Percentiles rank a stretch among this genome's conserved stretches.
These are phyloP conservation scores for Plasmodium yoelii DNA, from an alignment of 169 alveolate species.

Conservation along the genomic window DNA sequence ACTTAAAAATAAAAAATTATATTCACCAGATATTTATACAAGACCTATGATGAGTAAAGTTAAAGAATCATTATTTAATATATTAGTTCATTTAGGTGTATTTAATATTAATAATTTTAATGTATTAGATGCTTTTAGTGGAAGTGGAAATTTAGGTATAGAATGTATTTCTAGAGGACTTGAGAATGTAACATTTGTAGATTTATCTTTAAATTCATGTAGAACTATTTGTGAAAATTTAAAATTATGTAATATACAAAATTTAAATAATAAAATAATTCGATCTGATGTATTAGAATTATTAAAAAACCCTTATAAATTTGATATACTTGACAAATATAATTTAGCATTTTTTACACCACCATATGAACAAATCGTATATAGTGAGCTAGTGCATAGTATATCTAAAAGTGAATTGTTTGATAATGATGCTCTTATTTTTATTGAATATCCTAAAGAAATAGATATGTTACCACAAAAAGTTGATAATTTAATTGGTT, in stretches of 20 bases:
- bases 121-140: conserved; percentile 86
- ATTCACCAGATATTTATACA: conserved; percentile 79
- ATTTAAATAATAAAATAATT: conserved; percentile 77
- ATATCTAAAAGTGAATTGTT: conserved; percentile 82
- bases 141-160: conserved; percentile 88
- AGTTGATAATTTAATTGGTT: conserved; percentile 77
- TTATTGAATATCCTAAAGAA: conserved; percentile 87
- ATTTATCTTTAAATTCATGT: conserved; percentile 81
- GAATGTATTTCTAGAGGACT: conserved; percentile 88
- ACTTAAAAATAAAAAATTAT: conserved; percentile 79
- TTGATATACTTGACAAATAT: conserved; percentile 79
- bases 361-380: conserved; percentile 87
- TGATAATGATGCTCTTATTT: conserved; percentile 80
- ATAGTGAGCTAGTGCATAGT: conserved; percentile 79
- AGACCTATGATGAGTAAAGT: conserved; percentile 87
- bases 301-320: conserved; percentile 78
- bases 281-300: conserved; percentile 86
- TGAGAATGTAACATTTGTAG: conserved; percentile 85
- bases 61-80: conserved; percentile 78
- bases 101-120: conserved; percentile 76
- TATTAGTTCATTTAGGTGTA: conserved; percentile 77
- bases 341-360: conserved; percentile 85
- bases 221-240: conserved; percentile 78
- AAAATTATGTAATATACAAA: conserved; percentile 43
- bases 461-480: conserved; percentile 82